phyloP scores from a whole-genome alignment of 2,329 filamentous ascomycete genomes.

The Clonostachys chloroleuca region DNA sequence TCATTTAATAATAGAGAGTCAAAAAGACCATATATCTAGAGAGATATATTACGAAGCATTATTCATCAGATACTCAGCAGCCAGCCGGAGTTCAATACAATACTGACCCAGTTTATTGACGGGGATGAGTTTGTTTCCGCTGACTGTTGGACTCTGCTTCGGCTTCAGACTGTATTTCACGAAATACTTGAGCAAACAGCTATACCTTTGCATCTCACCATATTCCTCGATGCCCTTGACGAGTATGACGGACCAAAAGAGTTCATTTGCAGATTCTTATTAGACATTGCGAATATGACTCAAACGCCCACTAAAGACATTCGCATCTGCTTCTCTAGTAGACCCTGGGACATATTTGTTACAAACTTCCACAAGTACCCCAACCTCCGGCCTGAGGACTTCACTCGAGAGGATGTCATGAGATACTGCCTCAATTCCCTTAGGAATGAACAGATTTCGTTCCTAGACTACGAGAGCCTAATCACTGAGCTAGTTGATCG shows the following conservation, averaged over 20 bases:
- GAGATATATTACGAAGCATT: not conserved
- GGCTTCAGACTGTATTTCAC: not conserved
- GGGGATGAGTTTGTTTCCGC: no score
- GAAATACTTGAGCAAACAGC: not conserved
- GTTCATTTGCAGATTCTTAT: not conserved
- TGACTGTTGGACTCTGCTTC: not conserved
- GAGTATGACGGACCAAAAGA: not conserved
- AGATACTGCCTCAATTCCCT: not conserved
- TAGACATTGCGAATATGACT: not conserved
- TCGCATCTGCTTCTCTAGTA: conserved; percentile 1
- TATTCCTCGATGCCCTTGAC: conserved; percentile 1
- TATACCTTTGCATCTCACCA: not conserved
- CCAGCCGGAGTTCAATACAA: not conserved
- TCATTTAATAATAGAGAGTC: no score
- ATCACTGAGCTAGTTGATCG: not conserved
- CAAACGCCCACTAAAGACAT: not conserved
- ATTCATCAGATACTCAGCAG: not conserved
- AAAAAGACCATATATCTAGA: no score
- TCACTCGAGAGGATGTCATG: not conserved
- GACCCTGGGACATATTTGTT: not conserved
- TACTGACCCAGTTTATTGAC: no score
- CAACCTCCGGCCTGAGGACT: not conserved
- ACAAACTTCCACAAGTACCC: not conserved
- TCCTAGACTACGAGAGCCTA: no score
- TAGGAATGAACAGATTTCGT: not conserved